A percentile compares a stretch with the other conserved stretches of the same genome.
phyloP scores from a whole-genome alignment of 345 rosid species.

The Eucalyptus tenuipes region DNA sequence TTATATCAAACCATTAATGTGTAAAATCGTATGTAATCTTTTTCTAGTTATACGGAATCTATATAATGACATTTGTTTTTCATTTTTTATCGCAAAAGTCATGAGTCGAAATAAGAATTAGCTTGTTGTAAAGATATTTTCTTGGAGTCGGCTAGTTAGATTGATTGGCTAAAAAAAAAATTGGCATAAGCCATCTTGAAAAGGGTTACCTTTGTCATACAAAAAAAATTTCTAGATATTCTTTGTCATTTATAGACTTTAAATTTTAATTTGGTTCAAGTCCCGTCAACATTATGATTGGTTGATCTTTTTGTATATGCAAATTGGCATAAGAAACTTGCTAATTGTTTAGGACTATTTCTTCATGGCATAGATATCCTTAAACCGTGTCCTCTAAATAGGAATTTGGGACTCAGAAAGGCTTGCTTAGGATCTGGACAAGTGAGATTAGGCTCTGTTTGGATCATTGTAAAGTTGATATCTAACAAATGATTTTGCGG shows the following conservation, averaged over 20 bases:
- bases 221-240: neutral
- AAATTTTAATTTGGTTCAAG: neutral
- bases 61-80: neutral
- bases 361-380: neutral
- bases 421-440: neutral
- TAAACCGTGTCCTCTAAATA: neutral
- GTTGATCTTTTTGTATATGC: neutral
- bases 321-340: neutral
- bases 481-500: neutral
- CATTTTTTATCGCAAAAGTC: neutral
- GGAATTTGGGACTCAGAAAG: neutral
- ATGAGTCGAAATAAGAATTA: neutral
- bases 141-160: accelerated
- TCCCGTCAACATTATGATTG: neutral
- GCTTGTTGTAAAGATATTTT: neutral
- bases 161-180: neutral
- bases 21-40: neutral
- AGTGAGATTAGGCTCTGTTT: neutral
- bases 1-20: neutral
- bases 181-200: neutral
- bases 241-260: neutral
- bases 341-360: neutral
- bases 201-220: neutral
- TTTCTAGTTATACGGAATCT: neutral
- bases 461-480: neutral